Evolutionary conservation across 139 green algal genomes (phyloP).

Genomic region (Chlorella vulgaris): DNA sequence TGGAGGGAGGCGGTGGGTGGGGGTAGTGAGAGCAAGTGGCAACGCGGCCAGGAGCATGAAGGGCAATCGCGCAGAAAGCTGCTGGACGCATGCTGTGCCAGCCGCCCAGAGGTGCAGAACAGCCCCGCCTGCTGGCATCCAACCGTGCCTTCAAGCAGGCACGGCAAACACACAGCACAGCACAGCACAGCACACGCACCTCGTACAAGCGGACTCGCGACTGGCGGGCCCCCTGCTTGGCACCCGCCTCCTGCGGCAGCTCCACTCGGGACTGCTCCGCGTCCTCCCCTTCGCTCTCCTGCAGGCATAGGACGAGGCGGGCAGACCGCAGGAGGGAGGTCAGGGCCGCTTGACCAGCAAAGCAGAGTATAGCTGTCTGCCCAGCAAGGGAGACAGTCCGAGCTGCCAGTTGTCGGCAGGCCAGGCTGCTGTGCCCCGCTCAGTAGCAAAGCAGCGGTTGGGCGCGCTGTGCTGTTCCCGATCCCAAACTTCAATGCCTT

Average conservation of each 20-base stretch:
- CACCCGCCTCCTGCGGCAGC: conserved; percentile 61
- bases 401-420: no score
- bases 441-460: not conserved
- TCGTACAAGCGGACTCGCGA: conserved; percentile 83
- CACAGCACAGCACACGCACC: conserved; percentile 40
- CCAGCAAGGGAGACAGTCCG: no score
- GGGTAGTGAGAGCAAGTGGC: no score
- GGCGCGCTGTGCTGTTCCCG: not conserved
- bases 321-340: not conserved
- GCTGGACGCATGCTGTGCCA: no score
- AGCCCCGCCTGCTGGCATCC: no score
- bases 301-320: not conserved
- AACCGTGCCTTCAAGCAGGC: no score
- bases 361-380: no score
- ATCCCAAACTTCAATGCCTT: not conserved
- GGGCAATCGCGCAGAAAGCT: no score
- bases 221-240: conserved; percentile 51
- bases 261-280: conserved; percentile 68
- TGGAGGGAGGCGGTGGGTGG: not conserved
- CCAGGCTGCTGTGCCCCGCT: not conserved
- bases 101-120: no score
- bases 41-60: no score
- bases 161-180: no score
- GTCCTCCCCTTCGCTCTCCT: conserved; percentile 91
- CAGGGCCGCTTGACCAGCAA: no score